Conservation (phyloP, 352 stramenopile genomes). For the Globisporangium paroecandrum region DNA sequence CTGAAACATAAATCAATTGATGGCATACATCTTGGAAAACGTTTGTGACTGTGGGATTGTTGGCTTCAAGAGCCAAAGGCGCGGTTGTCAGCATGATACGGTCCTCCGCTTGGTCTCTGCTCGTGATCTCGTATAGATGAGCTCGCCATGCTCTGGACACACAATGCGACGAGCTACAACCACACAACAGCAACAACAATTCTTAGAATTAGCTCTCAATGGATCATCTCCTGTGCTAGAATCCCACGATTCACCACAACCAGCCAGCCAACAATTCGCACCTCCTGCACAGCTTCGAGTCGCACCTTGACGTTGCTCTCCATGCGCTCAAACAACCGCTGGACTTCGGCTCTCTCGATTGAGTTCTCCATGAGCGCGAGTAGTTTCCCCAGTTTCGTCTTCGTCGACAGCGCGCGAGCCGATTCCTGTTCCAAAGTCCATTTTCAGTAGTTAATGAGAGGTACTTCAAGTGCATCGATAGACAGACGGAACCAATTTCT, state of each 20-base stretch:
- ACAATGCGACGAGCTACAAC: constrained; percentile 34
- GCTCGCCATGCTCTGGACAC: constrained; percentile 23
- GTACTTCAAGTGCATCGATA: neutral
- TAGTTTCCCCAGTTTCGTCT: constrained; percentile 37
- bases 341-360: constrained; percentile 32
- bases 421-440: constrained; percentile 19
- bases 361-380: constrained; percentile 32
- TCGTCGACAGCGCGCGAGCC: constrained; percentile 28
- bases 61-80: too few relatives aligned
- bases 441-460: neutral
- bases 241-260: neutral
- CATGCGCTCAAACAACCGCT: constrained; percentile 35
- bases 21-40: too few relatives aligned
- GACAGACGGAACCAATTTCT: too few relatives aligned
- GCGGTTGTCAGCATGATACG: neutral
- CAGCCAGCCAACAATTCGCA: constrained; percentile 7
- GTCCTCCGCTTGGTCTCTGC: neutral
- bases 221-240: neutral
- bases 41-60: too few relatives aligned
- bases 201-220: constrained; percentile 1
- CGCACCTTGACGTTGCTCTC: constrained; percentile 47
- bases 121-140: neutral
- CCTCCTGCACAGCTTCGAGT: constrained; percentile 53
- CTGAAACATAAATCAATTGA: too few relatives aligned
- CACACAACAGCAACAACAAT: neutral